A percentile compares a stretch with the other conserved stretches of the same genome.
phyloP scores from a whole-genome alignment of 2,329 filamentous ascomycete genomes.

The Penicillium sp. region DNA sequence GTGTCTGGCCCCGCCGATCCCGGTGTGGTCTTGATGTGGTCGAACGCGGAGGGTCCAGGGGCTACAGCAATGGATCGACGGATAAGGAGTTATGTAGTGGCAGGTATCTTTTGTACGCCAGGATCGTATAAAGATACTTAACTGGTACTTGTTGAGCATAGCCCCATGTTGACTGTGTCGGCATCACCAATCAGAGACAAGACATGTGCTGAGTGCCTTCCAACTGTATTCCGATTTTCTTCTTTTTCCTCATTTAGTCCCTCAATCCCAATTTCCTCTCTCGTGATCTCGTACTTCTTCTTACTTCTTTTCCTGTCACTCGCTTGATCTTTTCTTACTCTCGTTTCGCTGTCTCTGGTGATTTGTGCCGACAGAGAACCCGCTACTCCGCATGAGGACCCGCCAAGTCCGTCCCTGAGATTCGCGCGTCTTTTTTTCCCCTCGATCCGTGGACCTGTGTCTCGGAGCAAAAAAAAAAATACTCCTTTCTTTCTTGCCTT shows the following conservation, averaged over 20 bases:
- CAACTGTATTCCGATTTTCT: neutral
- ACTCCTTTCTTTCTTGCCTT: slow-evolving; percentile 1
- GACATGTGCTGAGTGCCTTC: neutral
- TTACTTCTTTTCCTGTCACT: neutral
- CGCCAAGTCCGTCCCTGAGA: slow-evolving; percentile 6
- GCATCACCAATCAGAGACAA: neutral
- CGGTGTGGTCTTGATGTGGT: neutral
- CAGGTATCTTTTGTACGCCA: neutral
- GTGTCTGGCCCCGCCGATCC: slow-evolving; percentile 1
- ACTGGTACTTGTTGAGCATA: neutral
- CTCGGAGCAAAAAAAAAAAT: neutral
- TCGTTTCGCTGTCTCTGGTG: neutral
- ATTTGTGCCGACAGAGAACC: neutral
- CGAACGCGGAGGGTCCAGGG: neutral
- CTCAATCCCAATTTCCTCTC: neutral
- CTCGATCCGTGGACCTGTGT: slow-evolving; percentile 1
- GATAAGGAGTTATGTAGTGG: neutral
- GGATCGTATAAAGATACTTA: neutral
- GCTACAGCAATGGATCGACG: neutral
- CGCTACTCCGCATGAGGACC: slow-evolving; percentile 7
- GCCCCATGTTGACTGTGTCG: neutral
- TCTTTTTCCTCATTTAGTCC: neutral
- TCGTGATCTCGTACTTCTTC: neutral
- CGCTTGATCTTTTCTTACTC: neutral
- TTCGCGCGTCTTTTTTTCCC: slow-evolving; percentile 1